These are phyloP conservation scores for Yamadazyma aaseri DNA, from an alignment of 1,139 yeast genomes.

Conservation along the genomic window DNA sequence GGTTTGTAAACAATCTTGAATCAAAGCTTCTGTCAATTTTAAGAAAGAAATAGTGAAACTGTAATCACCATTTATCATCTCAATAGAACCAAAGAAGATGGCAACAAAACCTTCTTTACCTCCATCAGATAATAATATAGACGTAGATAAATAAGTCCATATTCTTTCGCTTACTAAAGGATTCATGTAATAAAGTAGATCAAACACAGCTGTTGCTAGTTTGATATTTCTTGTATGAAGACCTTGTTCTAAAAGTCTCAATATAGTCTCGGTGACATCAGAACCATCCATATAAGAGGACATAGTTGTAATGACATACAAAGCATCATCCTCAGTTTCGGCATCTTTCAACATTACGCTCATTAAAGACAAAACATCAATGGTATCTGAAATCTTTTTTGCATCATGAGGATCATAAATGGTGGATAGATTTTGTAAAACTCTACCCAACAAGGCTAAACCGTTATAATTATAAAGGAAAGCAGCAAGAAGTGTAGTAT, in stretches of 20 bases:
- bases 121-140: conserved; percentile 61
- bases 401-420: conserved; percentile 33
- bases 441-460: conserved; percentile 81
- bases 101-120: conserved; percentile 71
- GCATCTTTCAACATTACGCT: conserved; percentile 48
- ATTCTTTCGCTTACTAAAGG: conserved; percentile 60
- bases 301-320: conserved; percentile 51
- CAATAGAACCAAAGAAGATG: conserved; percentile 68
- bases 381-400: conserved; percentile 37
- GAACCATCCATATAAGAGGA: conserved; percentile 61
- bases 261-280: conserved; percentile 68
- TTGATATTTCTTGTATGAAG: conserved; percentile 53
- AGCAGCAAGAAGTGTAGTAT: conserved; percentile 54
- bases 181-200: conserved; percentile 50
- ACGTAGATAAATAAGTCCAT: conserved; percentile 75
- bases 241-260: conserved; percentile 67
- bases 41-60: conserved; percentile 61
- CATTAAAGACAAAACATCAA: conserved; percentile 53
- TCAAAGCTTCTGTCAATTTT: conserved; percentile 52
- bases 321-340: conserved; percentile 36
- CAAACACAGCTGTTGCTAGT: conserved; percentile 47
- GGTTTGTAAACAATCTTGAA: conserved; percentile 50
- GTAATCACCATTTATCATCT: conserved; percentile 67
- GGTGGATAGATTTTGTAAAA: conserved; percentile 61
- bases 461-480: conserved; percentile 79